Base-by-base conservation (phyloP, 805 yeast species). In the Debaryomyces prosopidis region DNA sequence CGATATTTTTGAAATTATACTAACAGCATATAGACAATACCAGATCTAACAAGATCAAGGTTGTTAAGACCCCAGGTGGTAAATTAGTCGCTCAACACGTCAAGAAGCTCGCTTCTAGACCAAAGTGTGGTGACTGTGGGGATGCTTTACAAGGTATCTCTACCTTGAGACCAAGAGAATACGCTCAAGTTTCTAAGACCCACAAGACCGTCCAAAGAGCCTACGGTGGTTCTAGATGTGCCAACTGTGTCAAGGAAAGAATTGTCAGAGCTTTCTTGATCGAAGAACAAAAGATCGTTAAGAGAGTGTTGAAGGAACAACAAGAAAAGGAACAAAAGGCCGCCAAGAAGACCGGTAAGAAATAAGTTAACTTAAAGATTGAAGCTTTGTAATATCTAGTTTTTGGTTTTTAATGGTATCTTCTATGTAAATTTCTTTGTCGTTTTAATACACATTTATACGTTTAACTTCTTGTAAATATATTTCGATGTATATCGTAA, bases 61-160 rank as follows among this genome's bases (percentile, higher is more conserved):
- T 92, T 79, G 96, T 92, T 69, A 94, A 92, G 89, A 94, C 99
- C 80, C 99, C 99, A 79, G 99, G 99, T 85, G 98, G 98, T 75
- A 87, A 86, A 79, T 85, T 94, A 79, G 85, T 90, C 74, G 96
- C 96, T 73, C 97, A 91, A 79, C 99, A 94, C 82, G 81, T 89
- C 71, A 89, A 89, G 87, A 90, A 90, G 85, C 70, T 71, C 63
- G 96, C 89, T 68, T 73, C 95, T 68, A 84, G 89, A 80, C 86
- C 85, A 71, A 85, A 84, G 75, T 85, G 91, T 81, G 91, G 91
- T 82, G 91, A 85, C 82, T 82, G 88, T 77, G 91, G 91, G 74
- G 65, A 65, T 51, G 84, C 85, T 66, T 82, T 89, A 65, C 82
- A 89, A 60, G 96, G 96, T 82, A 75, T 94, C 71, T 83, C 96